These are phyloP conservation scores for Rhytidhysteron rufulum DNA, from an alignment of 2,329 filamentous ascomycete genomes.

Conservation along the genomic window DNA sequence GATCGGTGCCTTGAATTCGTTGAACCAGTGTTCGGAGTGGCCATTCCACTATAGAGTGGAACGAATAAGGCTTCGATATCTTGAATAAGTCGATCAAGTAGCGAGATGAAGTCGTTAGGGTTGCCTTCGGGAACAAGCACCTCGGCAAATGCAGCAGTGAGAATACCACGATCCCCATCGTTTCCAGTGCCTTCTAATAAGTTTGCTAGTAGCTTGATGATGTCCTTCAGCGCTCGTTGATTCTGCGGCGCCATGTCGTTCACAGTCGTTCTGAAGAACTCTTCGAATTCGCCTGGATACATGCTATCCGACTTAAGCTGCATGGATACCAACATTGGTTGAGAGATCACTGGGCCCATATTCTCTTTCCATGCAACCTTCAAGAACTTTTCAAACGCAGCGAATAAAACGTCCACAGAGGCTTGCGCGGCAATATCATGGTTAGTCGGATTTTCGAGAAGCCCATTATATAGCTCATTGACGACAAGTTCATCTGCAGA, in stretches of 20 bases:
- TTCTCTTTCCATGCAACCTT: slow-evolving; percentile 83
- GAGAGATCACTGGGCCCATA: slow-evolving; percentile 79
- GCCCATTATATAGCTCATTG: slow-evolving; percentile 84
- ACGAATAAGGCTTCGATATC: slow-evolving; percentile 87
- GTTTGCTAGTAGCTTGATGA: slow-evolving; percentile 83
- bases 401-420: slow-evolving; percentile 79
- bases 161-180: slow-evolving; percentile 81
- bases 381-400: slow-evolving; percentile 90
- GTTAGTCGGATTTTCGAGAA: slow-evolving; percentile 79
- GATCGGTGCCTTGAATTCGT: slow-evolving; percentile 55
- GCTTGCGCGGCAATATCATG: slow-evolving; percentile 71
- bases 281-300: slow-evolving; percentile 67
- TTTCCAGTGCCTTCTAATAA: slow-evolving; percentile 86
- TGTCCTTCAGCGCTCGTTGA: slow-evolving; percentile 72
- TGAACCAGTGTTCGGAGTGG: slow-evolving; percentile 53
- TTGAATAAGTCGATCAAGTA: slow-evolving; percentile 83
- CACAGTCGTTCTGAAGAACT: slow-evolving; percentile 53
- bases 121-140: slow-evolving; percentile 74
- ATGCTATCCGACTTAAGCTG: slow-evolving; percentile 61
- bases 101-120: slow-evolving; percentile 78
- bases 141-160: slow-evolving; percentile 87
- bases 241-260: slow-evolving; percentile 56
- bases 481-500: slow-evolving; percentile 72
- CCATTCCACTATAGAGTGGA: slow-evolving; percentile 39
- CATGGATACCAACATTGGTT: slow-evolving; percentile 67